A percentile compares a stretch with the other conserved stretches of the same genome.
Conservation (phyloP, 2,329 filamentous ascomycete species). For the Pestalotiopsis sp. region DNA sequence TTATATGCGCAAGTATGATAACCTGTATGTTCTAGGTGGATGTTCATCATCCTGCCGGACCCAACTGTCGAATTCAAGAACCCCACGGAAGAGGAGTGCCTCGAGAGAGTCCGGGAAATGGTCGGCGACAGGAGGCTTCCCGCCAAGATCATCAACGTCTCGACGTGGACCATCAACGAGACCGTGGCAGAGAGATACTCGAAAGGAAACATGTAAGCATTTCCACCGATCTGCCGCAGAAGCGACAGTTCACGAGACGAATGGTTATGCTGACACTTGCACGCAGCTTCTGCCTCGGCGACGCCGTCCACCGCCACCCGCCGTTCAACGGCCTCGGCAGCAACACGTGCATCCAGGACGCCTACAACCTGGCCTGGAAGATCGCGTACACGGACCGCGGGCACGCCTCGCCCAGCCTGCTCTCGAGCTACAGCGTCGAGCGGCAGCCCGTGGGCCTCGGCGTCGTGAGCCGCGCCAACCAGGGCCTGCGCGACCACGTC, state of each 20-base stretch:
- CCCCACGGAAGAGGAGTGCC: conserved; percentile 41
- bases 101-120: conserved; percentile 43
- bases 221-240: too few species aligned
- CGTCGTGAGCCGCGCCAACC: conserved; percentile 56
- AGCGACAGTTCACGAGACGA: too few species aligned
- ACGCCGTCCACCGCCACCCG: conserved; percentile 61
- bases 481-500: conserved; percentile 56
- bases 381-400: conserved; percentile 48
- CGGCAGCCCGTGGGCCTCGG: conserved; percentile 51
- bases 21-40: conserved; percentile 38
- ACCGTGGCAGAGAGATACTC: conserved; percentile 61
- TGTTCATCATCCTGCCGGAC: conserved; percentile 47
- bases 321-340: conserved; percentile 59
- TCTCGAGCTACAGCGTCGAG: conserved; percentile 31
- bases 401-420: background rate
- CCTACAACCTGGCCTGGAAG: conserved; percentile 61
- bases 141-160: conserved; percentile 54
- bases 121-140: conserved; percentile 53
- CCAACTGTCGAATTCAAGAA: conserved; percentile 15
- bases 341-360: conserved; percentile 62
- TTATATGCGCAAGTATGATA: background rate
- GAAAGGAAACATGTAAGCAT: conserved; percentile 45
- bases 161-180: conserved; percentile 65
- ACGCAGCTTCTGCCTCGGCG: conserved; percentile 52
- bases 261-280: background rate